phyloP scores from a whole-genome alignment of 1,139 yeast species.

The Pneumocystis canis region DNA sequence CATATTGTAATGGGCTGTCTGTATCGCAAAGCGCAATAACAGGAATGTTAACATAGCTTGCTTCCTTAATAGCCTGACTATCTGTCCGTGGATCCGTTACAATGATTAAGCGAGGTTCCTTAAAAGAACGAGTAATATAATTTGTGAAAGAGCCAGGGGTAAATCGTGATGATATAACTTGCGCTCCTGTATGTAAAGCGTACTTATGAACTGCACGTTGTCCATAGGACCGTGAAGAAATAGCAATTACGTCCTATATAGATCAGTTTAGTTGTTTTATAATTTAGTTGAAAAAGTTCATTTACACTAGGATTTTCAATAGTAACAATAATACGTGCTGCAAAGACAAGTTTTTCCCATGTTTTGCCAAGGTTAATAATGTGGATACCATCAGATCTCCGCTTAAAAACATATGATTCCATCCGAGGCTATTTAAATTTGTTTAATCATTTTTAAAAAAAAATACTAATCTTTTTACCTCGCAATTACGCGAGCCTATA shows the following conservation, averaged over 20 bases:
- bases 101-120: conserved; percentile 98
- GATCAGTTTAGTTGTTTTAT: not conserved
- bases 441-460: not conserved
- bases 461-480: conserved; percentile 36
- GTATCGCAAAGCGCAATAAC: conserved; percentile 97
- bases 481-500: conserved; percentile 99
- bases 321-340: conserved; percentile 99
- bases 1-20: conserved; percentile 98
- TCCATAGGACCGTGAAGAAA: conserved; percentile 98
- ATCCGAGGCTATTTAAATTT: conserved; percentile 69
- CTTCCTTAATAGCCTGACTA: conserved; percentile 99
- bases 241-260: conserved; percentile 84
- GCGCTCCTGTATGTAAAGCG: conserved; percentile 99
- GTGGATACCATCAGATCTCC: conserved; percentile 99
- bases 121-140: conserved; percentile 99
- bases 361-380: conserved; percentile 97
- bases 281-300: not conserved
- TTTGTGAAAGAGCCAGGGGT: conserved; percentile 99
- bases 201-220: conserved; percentile 99
- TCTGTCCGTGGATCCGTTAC: conserved; percentile 99
- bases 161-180: conserved; percentile 99
- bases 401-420: conserved; percentile 97
- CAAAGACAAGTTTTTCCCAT: conserved; percentile 88
- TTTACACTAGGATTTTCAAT: conserved; percentile 65
- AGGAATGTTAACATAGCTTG: conserved; percentile 99